Conservation (phyloP, 2,329 filamentous ascomycete genomes). For the Orbilia oligospora region DNA sequence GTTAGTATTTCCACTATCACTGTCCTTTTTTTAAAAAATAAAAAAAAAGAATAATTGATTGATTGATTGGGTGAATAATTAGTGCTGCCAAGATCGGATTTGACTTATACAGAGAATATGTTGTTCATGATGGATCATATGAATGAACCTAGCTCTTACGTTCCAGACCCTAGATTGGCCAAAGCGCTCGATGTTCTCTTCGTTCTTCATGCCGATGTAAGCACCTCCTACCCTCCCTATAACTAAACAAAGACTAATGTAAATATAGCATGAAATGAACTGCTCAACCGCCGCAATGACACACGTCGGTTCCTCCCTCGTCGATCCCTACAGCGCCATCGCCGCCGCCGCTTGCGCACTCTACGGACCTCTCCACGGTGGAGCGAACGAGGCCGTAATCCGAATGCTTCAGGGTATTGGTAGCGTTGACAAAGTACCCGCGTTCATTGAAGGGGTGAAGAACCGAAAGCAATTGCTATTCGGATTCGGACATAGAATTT, state of each 20-base stretch:
- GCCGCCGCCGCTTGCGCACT: conserved; percentile 71
- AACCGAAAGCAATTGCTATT: conserved; percentile 71
- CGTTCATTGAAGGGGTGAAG: conserved; percentile 71
- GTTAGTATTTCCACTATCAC: conserved; percentile 64
- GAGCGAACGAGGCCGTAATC: conserved; percentile 74
- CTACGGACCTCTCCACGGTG: conserved; percentile 74
- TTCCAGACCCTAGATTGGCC: conserved; percentile 71
- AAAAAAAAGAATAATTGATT: not conserved
- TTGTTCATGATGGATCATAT: conserved; percentile 72
- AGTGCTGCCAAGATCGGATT: conserved; percentile 51
- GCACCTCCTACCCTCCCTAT: not conserved
- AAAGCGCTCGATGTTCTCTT: conserved; percentile 72
- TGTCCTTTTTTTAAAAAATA: not conserved
- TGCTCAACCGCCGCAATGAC: conserved; percentile 73
- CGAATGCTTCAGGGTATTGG: conserved; percentile 72
- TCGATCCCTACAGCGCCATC: conserved; percentile 72
- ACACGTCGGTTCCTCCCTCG: conserved; percentile 72
- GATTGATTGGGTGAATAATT: not conserved
- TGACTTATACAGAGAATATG: conserved; percentile 72
- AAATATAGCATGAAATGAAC: conserved; percentile 71
- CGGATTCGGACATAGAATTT: conserved; percentile 73
- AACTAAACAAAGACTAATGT: not conserved
- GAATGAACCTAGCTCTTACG: conserved; percentile 68
- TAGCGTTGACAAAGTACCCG: conserved; percentile 70
- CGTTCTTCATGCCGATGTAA: conserved; percentile 71